Evolutionary conservation across 192 early-diverging fungal species (phyloP).

Genomic region (Linnemannia zychae): DNA sequence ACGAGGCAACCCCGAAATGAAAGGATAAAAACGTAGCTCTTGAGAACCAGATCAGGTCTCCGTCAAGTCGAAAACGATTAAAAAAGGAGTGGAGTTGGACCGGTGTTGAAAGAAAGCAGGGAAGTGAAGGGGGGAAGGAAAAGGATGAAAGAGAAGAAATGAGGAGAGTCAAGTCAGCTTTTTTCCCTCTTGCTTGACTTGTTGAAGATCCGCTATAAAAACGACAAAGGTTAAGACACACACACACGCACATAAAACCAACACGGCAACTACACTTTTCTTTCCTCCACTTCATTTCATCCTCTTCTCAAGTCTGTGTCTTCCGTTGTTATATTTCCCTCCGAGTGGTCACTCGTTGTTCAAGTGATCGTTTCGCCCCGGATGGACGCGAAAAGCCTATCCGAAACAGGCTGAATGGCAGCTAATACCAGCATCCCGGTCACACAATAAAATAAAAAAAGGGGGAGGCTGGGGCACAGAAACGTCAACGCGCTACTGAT

Average conservation of each 20-base stretch:
- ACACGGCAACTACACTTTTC: background rate
- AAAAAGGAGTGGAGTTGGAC: background rate
- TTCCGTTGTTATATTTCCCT: background rate
- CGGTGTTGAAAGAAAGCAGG: background rate
- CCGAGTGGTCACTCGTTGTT: background rate
- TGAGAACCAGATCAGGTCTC: background rate
- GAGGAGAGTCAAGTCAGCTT: background rate
- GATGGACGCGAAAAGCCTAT: constrained; percentile 3
- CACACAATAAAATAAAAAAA: background rate
- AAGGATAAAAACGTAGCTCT: background rate
- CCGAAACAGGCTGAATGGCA: constrained; percentile 1
- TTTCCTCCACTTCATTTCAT: background rate
- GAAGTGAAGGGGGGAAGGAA: background rate
- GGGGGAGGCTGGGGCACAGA: background rate
- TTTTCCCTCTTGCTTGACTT: too few relatives aligned
- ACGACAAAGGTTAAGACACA: background rate
- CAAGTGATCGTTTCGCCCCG: background rate
- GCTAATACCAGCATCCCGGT: background rate
- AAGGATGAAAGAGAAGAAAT: background rate
- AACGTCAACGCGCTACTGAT: background rate
- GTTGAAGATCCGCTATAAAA: background rate
- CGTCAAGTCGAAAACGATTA: background rate
- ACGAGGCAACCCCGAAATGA: background rate
- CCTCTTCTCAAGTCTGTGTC: too few relatives aligned
- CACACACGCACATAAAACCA: background rate